Evolutionary conservation across 176 grass and related monocot species (phyloP).

Genomic region (Aechmea fasciata): DNA sequence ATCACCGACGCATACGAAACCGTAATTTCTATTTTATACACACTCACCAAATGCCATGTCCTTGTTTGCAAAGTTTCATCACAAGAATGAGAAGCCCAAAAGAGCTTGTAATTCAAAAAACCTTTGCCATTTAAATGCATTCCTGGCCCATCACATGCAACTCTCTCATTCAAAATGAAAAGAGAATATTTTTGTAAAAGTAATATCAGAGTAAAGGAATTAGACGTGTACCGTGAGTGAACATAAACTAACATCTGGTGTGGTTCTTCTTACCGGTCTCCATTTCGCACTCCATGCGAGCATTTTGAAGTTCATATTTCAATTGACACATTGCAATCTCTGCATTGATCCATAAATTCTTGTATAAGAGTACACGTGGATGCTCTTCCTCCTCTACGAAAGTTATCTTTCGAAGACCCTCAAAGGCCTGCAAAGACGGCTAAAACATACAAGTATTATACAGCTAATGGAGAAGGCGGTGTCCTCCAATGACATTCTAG

Average conservation of each 20-base stretch:
- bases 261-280: conserved; percentile 27
- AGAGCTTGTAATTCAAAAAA: no score
- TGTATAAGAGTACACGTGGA: conserved; percentile 33
- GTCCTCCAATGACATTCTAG: neutral
- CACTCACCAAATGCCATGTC: no score
- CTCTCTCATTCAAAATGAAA: no score
- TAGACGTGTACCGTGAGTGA: no score
- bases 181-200: no score
- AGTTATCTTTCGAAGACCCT: neutral
- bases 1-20: no score
- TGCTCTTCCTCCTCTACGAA: conserved; percentile 21
- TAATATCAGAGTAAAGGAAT: no score
- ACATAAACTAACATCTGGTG: neutral
- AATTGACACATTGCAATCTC: conserved; percentile 37
- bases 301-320: conserved; percentile 54
- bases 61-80: no score
- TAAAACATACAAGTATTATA: neutral
- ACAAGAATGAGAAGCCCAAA: no score
- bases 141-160: conserved; percentile 29
- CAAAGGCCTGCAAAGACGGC: neutral
- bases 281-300: conserved; percentile 19
- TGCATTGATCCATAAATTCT: conserved; percentile 47
- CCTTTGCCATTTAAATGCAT: neutral
- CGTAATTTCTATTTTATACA: no score
- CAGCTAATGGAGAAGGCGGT: neutral